Percentiles rank a stretch among this genome's conserved stretches.
Conservation (phyloP, 768 basidiomycete genomes). For the Asterophora parasitica region DNA sequence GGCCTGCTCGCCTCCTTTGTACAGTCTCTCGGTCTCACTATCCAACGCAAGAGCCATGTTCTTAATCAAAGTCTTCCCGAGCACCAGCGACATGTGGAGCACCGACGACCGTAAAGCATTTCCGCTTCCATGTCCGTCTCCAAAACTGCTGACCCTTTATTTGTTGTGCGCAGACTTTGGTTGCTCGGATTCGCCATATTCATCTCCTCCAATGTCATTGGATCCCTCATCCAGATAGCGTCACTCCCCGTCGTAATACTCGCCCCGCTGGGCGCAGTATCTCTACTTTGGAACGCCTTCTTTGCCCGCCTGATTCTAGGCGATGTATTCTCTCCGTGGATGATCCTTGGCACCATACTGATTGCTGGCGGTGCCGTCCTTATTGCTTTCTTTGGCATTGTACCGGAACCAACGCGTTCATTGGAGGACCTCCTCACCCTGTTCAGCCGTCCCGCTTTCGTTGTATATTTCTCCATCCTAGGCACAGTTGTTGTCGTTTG, state of each 20-base stretch:
- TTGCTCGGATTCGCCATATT: slow-evolving; percentile 82
- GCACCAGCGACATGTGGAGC: slow-evolving; percentile 59
- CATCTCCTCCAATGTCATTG: slow-evolving; percentile 82
- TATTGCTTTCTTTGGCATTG: slow-evolving; percentile 89
- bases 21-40: slow-evolving; percentile 87
- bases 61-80: slow-evolving; percentile 71
- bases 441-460: slow-evolving; percentile 71
- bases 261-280: slow-evolving; percentile 89
- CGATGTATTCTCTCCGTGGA: slow-evolving; percentile 79
- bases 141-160: neutral
- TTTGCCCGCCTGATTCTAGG: slow-evolving; percentile 83
- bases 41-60: slow-evolving; percentile 92
- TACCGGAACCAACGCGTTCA: slow-evolving; percentile 81
- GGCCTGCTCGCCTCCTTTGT: slow-evolving; percentile 83
- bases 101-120: slow-evolving; percentile 67
- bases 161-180: slow-evolving; percentile 58
- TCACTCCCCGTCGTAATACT: slow-evolving; percentile 93
- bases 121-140: neutral
- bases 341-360: slow-evolving; percentile 81
- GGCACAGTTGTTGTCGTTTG: slow-evolving; percentile 53
- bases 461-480: slow-evolving; percentile 76
- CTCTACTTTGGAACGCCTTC: slow-evolving; percentile 91
- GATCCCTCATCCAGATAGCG: slow-evolving; percentile 88
- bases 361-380: slow-evolving; percentile 87
- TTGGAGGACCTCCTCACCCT: slow-evolving; percentile 79